Percentiles rank a stretch among this genome's conserved stretches.
Conservation (phyloP, 495 filamentous ascomycete genomes). For the Aspergillus heteromorphus region DNA sequence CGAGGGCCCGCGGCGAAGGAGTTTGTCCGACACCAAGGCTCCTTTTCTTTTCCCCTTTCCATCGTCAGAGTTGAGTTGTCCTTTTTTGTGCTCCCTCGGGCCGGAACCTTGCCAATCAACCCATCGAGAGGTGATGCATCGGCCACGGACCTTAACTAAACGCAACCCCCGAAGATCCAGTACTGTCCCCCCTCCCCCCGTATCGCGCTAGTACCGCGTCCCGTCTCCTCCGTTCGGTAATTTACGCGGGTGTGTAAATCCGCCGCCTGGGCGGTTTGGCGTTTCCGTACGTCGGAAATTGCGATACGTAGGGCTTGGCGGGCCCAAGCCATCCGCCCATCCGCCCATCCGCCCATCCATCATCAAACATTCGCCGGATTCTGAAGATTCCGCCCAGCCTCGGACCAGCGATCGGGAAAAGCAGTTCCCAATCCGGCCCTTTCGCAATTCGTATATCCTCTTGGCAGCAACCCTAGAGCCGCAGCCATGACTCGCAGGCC, state of each 20-base stretch:
- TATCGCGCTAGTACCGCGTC: background rate
- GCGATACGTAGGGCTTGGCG: background rate
- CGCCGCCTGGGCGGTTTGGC: background rate
- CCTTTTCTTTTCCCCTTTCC: background rate
- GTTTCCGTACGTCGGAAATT: background rate
- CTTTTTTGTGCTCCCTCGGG: conserved; percentile 7
- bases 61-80: background rate
- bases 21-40: background rate
- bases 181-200: too few relatives aligned
- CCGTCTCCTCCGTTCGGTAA: background rate
- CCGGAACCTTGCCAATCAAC: conserved; percentile 11
- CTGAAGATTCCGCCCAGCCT: background rate
- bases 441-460: background rate
- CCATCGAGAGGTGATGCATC: background rate
- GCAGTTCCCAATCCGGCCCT: too few relatives aligned
- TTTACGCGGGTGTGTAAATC: background rate
- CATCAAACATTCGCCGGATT: background rate
- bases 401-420: background rate
- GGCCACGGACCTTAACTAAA: background rate
- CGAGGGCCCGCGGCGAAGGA: background rate
- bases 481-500: background rate
- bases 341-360: too few relatives aligned
- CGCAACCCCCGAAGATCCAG: background rate
- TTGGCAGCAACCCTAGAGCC: background rate
- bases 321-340: background rate